Conservation (phyloP, 2,329 filamentous ascomycete genomes). For the Colletotrichum horii region DNA sequence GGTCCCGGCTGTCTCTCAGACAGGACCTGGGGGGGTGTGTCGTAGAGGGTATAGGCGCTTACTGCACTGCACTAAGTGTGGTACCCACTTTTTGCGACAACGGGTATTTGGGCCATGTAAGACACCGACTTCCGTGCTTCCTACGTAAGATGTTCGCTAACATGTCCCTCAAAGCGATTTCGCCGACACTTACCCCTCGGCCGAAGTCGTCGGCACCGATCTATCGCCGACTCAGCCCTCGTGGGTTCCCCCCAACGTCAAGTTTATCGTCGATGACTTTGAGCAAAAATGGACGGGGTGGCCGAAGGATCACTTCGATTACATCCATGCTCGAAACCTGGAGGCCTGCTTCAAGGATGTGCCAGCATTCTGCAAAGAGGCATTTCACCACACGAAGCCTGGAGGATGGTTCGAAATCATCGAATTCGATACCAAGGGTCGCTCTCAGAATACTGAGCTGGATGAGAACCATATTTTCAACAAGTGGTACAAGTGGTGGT, state of each 20-base stretch:
- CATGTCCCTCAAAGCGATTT: conserved; percentile 46
- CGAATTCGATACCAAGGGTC: conserved; percentile 27
- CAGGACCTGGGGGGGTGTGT: no score
- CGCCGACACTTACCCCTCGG: conserved; percentile 46
- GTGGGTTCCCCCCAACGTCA: conserved; percentile 33
- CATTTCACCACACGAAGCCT: conserved; percentile 52
- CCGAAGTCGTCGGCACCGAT: conserved; percentile 55
- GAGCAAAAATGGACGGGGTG: conserved; percentile 46
- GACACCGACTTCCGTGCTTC: conserved; percentile 9
- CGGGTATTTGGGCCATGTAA: conserved; percentile 49
- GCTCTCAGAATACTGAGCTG: not conserved
- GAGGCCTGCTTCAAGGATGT: conserved; percentile 63
- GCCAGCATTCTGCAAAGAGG: conserved; percentile 55
- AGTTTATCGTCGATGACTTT: conserved; percentile 40
- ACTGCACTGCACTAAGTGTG: no score
- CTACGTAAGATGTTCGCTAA: not conserved
- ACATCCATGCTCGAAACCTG: conserved; percentile 65
- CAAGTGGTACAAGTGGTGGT: conserved; percentile 31
- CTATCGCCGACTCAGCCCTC: conserved; percentile 56
- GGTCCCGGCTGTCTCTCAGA: no score
- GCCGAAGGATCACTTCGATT: conserved; percentile 52
- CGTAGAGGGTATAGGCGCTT: no score
- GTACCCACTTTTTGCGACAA: no score
- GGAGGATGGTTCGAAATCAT: conserved; percentile 36
- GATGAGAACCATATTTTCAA: not conserved